Evolutionary conservation across 306 rosid genomes (phyloP).

Genomic region (Sechiopsis laciniata): DNA sequence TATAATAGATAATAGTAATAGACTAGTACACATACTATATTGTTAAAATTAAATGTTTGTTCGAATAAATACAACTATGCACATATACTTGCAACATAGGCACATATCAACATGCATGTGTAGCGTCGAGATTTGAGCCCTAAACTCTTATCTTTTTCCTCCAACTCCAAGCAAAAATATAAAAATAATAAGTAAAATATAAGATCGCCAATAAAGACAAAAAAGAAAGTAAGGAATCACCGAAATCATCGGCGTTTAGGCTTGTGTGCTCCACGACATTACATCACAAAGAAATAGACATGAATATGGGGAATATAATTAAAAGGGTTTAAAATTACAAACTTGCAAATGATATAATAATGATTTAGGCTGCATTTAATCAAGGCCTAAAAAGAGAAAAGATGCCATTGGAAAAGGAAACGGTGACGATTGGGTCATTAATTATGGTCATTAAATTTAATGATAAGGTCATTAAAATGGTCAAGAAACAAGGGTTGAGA

Average conservation of each 20-base stretch:
- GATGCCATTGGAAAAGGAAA: constrained; percentile 11
- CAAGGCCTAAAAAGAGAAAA: constrained; percentile 7
- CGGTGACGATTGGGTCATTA: constrained; percentile 7
- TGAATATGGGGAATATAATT: background rate
- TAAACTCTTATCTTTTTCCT: constrained; percentile 12
- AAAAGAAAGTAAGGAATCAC: constrained; percentile 76
- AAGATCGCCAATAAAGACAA: constrained; percentile 61
- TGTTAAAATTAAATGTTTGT: background rate
- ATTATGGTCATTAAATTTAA: background rate
- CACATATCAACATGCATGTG: background rate
- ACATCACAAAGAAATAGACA: constrained; percentile 1
- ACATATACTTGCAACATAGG: too few relatives aligned
- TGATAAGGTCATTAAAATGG: background rate
- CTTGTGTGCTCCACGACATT: constrained; percentile 42
- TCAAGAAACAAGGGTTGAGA: background rate
- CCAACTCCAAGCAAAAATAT: background rate
- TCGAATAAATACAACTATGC: background rate
- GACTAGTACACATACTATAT: background rate
- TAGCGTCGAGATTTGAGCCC: constrained; percentile 19
- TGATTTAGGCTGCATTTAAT: background rate
- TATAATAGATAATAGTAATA: background rate
- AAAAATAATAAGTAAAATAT: background rate
- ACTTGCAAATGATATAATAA: background rate
- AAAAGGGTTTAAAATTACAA: background rate
- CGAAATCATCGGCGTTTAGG: constrained; percentile 98